Evolutionary conservation across 2,329 filamentous ascomycete genomes (phyloP), one percentile per base, ranked within the genome.

Genomic region (Xylaria sp.): DNA sequence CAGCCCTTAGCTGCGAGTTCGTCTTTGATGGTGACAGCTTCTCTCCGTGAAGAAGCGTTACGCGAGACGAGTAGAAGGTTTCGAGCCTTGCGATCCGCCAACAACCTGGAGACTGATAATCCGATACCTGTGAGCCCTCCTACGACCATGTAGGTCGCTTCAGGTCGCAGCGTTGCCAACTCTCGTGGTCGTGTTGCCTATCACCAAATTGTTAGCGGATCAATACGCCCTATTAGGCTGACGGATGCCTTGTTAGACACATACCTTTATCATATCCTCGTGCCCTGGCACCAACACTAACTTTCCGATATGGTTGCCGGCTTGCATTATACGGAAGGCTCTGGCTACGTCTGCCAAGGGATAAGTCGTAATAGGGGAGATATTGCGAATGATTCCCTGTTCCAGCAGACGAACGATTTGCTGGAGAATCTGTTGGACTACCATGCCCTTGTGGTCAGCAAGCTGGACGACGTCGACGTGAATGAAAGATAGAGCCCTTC

Each of bases 401-500:
- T 37, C n/a, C 8, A 51, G 11, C 4, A 47, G 25, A 15, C 49
- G 31, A 25, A 33, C n/a, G 2, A 51, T 12, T 33, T 51, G 31
- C 11, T 2, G 2, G 2, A 51, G 15, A 15, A 19, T 17, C 1
- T 33, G n/a, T 3, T 38, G 21, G 2, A 38, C 25, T 5, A 4
- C 1, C 1, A 8, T 3, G 5, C 49, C 49, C 2, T 33, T n/a
- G 11, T 51, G 49, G 1, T 33, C 14, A 3, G 33, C 14, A 1
- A 49, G 14, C 46, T 25, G 3, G 9, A 33, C 3, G 11, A 70
- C 45, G 55, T 71, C 69, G 1, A 70, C 51, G 1, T 63, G 58
- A 1, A 60, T 61, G 35, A 65, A 72, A 43, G 17, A 70, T 61
- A 25, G 69, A 69, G 33, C 54, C 60, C 4, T 73, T 70, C 45